Evolutionary conservation across 2,329 filamentous ascomycete species (phyloP), one percentile per base, ranked within the genome.

Genomic region (Fragosphaeria purpurea): DNA sequence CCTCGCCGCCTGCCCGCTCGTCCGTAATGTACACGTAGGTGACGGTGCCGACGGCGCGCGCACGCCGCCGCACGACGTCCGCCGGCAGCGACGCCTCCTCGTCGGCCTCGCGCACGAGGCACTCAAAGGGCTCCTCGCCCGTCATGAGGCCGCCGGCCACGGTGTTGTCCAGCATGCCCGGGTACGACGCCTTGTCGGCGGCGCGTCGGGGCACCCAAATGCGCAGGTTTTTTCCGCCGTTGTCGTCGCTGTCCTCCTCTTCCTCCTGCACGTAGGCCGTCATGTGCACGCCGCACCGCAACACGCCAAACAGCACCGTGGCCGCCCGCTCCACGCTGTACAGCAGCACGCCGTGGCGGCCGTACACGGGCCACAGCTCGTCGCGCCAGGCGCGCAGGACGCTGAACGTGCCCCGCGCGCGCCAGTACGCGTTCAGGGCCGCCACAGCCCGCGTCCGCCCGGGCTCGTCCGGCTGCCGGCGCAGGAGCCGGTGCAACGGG

Each of bases 131-230:
- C 30, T 75, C 75, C 65, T 96, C 90, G 11, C 83, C 85, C 0
- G 87, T 86, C 64, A 85, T 82, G 58, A 97, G 82, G 0, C 88
- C 78, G n/a, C 78, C 78, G 0, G 90, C 93, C 6, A 95, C 93
- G 1, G 89, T 89, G 65, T 97, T 98, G 67, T 98, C 93, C 57
- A 98, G 73, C 77, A 96, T 90, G n/a, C 85, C 78, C 0, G 85
- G 84, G 62, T 91, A 98, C 0, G 89, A 96, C 57, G 86, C 80
- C 72, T 97, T 98, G 52, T 73, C 78, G 47, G 72, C 73, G 10
- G 89, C 79, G 8, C 93, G 77, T 44, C 83, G 77, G 4, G 93
- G 86, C 2, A 95, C 79, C 91, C 93, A 97, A 41, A 98, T 74
- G 61, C 81, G 83, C 43, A 95, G 68, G 13, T 82, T 83, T 48